Conservation (phyloP, 2,329 filamentous ascomycete species). For the Lachnellula occidentalis region DNA sequence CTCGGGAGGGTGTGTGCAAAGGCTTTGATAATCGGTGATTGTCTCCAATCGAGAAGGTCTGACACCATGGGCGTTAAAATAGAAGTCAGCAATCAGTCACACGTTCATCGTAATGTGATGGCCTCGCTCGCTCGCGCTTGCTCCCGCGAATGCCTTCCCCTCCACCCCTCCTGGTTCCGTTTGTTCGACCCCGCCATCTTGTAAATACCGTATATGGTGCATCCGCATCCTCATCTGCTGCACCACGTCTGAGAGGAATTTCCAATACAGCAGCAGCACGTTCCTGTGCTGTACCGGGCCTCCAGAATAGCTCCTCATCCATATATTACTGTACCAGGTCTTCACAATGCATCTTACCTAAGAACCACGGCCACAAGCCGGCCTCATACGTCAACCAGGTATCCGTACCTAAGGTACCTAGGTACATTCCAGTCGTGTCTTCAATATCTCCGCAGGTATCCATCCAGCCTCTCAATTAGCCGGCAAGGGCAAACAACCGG, state of each 20-base stretch:
- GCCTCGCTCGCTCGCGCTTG: neutral
- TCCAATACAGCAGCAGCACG: neutral
- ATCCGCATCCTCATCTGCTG: neutral
- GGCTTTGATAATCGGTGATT: neutral
- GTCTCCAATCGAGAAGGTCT: neutral
- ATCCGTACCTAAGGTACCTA: neutral
- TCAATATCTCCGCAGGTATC: neutral
- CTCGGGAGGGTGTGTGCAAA: neutral
- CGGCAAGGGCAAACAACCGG: neutral
- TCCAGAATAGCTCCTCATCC: neutral
- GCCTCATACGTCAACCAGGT: neutral
- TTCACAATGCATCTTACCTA: conserved; percentile 4
- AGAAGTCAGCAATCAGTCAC: neutral
- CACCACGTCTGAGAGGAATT: neutral
- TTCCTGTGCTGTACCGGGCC: neutral
- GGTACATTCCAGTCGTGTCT: neutral
- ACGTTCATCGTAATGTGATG: neutral
- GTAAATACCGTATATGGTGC: neutral
- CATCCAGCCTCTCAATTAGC: neutral
- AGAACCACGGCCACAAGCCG: neutral
- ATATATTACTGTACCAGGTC: neutral
- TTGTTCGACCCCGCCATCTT: neutral
- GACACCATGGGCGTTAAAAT: neutral
- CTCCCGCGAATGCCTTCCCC: neutral
- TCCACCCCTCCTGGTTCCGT: neutral